These are phyloP conservation scores for Colletotrichum sp. DNA, from an alignment of 2,329 filamentous ascomycete species.

Conservation along the genomic window DNA sequence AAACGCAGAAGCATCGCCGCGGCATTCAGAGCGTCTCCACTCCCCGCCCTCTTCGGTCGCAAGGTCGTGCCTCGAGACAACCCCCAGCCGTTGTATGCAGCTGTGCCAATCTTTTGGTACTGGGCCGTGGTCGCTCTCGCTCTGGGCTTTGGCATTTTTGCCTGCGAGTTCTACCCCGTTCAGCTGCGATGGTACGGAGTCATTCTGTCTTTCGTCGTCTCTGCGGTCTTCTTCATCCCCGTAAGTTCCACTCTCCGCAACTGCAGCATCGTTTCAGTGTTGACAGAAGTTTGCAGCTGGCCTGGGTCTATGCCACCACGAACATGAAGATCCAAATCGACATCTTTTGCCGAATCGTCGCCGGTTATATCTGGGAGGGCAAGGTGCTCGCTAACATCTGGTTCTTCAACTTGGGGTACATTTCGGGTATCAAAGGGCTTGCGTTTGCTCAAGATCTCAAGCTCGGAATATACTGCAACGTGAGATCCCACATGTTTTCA, in stretches of 20 bases:
- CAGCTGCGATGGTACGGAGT: constrained; percentile 37
- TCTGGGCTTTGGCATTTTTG: constrained; percentile 31
- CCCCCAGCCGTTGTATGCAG: constrained; percentile 22
- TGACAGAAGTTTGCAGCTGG: constrained; percentile 23
- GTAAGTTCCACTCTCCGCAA: constrained; percentile 11
- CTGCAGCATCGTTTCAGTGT: not conserved
- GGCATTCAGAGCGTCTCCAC: not conserved
- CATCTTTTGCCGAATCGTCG: constrained; percentile 48
- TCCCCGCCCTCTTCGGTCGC: not conserved
- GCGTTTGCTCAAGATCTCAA: constrained; percentile 50
- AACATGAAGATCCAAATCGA: constrained; percentile 50
- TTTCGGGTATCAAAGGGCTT: constrained; percentile 45
- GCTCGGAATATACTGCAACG: constrained; percentile 45
- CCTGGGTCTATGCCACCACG: constrained; percentile 41
- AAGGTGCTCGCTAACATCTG: constrained; percentile 44
- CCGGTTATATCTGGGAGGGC: constrained; percentile 49
- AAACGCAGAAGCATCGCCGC: constrained; percentile 29
- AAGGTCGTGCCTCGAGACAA: not conserved
- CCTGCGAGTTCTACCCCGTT: constrained; percentile 33
- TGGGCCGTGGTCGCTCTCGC: constrained; percentile 19
- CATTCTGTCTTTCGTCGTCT: constrained; percentile 29
- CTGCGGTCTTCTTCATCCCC: constrained; percentile 32
- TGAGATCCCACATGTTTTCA: not conserved
- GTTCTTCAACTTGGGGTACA: constrained; percentile 44
- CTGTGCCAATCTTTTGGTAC: constrained; percentile 32